A percentile compares a stretch with the other conserved stretches of the same genome.
Evolutionary conservation across 192 early-diverging fungal genomes (phyloP).

Genomic region (Coemansia javaensis): DNA sequence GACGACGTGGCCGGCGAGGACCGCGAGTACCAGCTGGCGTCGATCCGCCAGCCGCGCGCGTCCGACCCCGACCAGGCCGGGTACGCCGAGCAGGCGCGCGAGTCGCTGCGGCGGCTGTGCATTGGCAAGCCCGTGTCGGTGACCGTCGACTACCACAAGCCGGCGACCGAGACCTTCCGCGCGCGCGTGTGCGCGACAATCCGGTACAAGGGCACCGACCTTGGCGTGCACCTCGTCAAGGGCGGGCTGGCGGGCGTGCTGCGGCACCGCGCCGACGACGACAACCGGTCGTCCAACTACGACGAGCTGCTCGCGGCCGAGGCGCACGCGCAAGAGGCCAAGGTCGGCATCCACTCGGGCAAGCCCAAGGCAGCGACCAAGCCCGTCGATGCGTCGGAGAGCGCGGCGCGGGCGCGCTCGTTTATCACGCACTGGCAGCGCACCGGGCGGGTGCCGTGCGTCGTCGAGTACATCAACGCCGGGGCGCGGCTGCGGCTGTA

Average conservation of each 20-base stretch:
- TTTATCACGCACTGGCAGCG: slow-evolving; percentile 83
- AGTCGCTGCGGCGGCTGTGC: slow-evolving; percentile 78
- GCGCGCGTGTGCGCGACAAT: slow-evolving; percentile 86
- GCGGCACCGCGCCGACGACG: slow-evolving; percentile 78
- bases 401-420: slow-evolving; percentile 73
- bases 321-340: slow-evolving; percentile 59
- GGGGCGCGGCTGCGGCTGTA: slow-evolving; percentile 79
- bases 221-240: slow-evolving; percentile 58
- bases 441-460: slow-evolving; percentile 65
- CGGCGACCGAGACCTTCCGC: slow-evolving; percentile 81
- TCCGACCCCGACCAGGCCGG: slow-evolving; percentile 71
- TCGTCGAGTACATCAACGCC: slow-evolving; percentile 83
- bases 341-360: slow-evolving; percentile 78
- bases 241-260: slow-evolving; percentile 75
- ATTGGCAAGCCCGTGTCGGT: slow-evolving; percentile 81
- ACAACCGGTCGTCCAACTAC: slow-evolving; percentile 79
- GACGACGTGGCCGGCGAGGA: slow-evolving; percentile 40
- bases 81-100: slow-evolving; percentile 83
- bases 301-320: slow-evolving; percentile 81
- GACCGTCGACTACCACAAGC: slow-evolving; percentile 79
- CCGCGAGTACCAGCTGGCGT: slow-evolving; percentile 57
- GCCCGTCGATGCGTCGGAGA: slow-evolving; percentile 81
- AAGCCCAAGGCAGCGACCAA: slow-evolving; percentile 73
- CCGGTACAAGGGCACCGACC: slow-evolving; percentile 55
- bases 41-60: slow-evolving; percentile 61